Base-by-base conservation (phyloP, 148 eudicot species). In the Fagopyrum homotropicum region DNA sequence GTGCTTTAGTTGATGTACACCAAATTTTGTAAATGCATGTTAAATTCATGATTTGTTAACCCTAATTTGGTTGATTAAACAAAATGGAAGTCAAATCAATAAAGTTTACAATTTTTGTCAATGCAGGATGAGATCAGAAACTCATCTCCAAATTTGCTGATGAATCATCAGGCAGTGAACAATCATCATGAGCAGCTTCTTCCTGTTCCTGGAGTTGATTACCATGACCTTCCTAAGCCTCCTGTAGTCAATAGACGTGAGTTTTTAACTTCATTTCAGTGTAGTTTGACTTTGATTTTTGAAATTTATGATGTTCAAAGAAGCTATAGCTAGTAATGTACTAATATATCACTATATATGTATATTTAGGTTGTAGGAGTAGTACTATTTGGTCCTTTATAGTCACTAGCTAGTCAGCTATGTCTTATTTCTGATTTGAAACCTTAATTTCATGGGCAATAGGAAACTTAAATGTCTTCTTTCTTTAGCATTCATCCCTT, bases 241-340 rank as follows among this genome's bases (percentile, higher is more conserved):
- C 90, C 96, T 6, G 87, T 85, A 0, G 88, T 88, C 30, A 95
- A 95, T 81, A 84, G 93, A 81, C 98, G 98, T 95, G 82, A 87
- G 98, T 77, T 72, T 72, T 55, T 3, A 26, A 43, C 43, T 55
- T 56, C 4, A 22, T 57, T 22, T 17, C 14, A 40, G 17, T 40
- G 14, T 8, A 66, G 45, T 7, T 66, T 66, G 71, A 35, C 71
- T 66, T 66, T 40, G 5, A 9, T 35, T 66, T 66, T 66, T 66
- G 3, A 43, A 66, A 40, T 14, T 66, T 66, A 43, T 40, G n/a
- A 6, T 14, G 17, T 43, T 40, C 17, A 66, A 66, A 40, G 71
- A 43, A 4, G 68, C 68, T 8, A 9, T 1, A 49, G 9, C 12
- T 59, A 59, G 35, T 35, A 35, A 35, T 59, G 30, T 2, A 26